Evolutionary conservation across 768 basidiomycete species (phyloP), one percentile per base, ranked within the genome.

Genomic region (Mrakia frigida): DNA sequence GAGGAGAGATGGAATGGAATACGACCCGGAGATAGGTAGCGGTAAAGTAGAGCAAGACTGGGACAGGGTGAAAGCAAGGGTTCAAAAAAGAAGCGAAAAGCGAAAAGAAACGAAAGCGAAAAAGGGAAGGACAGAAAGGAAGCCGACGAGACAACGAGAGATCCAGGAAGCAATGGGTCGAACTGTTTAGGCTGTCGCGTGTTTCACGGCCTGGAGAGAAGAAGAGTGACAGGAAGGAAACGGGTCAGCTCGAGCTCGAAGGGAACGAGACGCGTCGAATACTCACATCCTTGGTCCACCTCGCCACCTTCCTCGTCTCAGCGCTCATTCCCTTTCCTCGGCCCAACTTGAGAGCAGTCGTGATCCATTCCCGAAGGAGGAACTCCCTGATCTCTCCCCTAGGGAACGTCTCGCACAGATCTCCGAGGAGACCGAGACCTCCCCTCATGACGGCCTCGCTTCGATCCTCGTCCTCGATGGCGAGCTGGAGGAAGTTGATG

Each of bases 211-310:
- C 77, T 77, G 31, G 14, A 43, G 28, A 9, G 28, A 2, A 33
- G 33, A 28, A 68, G 35, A 43, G 23, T 4, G 0, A 69, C n/a
- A 43, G 7, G 39, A 46, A 18, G 41, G 6, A 46, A 46, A 6
- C 37, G 31, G 10, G 63, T 65, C 63, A 35, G 63, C 63, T 21
- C 60, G 9, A 28, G 60, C n/a, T 25, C 31, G 35, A 65, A 35
- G 6, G 33, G 63, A 65, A 5, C 61, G 63, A 71, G 11, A 43
- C 43, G 43, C 28, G 50, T 11, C 39, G 50, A 50, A 35, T 7
- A 71, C 70, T 72, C 69, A 94, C 94, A 88, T 97, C 94, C 73
- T 92, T 88, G 28, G 94, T 93, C 93, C 94, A 97, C 78, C 92
- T 91, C 85, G 93, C 86, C 4, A 92, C 93, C 87, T 90, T 91